Evolutionary conservation across 345 rosid species (phyloP).

Genomic region (Hibiscus mutabilis): DNA sequence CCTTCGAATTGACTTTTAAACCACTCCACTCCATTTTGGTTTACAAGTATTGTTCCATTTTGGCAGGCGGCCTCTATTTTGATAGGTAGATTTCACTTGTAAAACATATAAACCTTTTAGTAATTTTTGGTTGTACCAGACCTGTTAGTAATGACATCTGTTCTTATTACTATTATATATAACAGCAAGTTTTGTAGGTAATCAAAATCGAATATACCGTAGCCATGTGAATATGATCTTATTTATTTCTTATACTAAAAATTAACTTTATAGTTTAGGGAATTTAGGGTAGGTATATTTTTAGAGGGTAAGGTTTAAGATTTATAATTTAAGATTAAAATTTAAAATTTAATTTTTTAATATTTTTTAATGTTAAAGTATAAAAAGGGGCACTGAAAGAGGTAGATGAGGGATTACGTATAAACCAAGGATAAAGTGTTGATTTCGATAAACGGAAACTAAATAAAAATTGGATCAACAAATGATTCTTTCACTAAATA

Average conservation of each 20-base stretch:
- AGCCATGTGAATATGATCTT: neutral
- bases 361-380: too few species aligned
- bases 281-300: too few species aligned
- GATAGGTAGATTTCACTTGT: neutral
- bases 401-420: neutral
- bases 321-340: too few species aligned
- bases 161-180: too few species aligned
- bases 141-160: too few species aligned
- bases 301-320: too few species aligned
- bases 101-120: neutral
- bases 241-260: too few species aligned
- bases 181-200: neutral
- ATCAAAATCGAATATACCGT: neutral
- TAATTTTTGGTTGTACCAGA: too few species aligned
- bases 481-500: neutral
- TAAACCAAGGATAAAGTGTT: neutral
- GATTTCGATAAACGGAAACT: neutral
- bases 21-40: neutral
- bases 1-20: slow-evolving; percentile 2
- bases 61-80: neutral
- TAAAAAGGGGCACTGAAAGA: too few species aligned
- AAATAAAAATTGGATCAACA: neutral
- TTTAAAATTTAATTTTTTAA: too few species aligned
- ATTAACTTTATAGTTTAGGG: too few species aligned
- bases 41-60: neutral